phyloP scores from a whole-genome alignment of 192 early-diverging fungal species.

The Coemansia guatemalensis region DNA sequence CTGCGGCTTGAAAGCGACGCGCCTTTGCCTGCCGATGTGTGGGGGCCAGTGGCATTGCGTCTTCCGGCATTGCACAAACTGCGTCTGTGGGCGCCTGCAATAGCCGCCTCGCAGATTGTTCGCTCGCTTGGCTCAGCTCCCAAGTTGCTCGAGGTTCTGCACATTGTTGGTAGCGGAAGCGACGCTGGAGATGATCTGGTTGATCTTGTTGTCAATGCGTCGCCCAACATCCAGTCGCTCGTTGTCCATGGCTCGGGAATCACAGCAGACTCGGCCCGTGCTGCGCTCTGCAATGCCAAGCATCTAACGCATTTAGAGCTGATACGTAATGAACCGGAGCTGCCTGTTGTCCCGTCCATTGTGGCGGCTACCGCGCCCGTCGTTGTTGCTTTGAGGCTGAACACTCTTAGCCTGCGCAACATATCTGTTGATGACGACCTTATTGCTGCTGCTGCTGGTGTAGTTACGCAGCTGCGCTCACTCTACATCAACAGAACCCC shows the following conservation, averaged over 20 bases:
- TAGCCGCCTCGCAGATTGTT: conserved; percentile 22
- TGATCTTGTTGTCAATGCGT: conserved; percentile 10
- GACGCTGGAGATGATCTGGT: conserved; percentile 33
- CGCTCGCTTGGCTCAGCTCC: conserved; percentile 12
- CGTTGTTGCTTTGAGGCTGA: conserved; percentile 27
- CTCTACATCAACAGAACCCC: conserved; percentile 30
- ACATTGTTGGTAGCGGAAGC: conserved; percentile 29
- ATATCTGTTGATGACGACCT: conserved; percentile 26
- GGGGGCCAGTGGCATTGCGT: conserved; percentile 36
- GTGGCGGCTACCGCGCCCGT: neutral
- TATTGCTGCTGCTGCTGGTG: conserved; percentile 13
- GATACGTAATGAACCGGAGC: conserved; percentile 25
- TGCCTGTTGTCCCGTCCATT: neutral
- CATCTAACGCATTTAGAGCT: conserved; percentile 36
- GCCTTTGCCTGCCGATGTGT: conserved; percentile 32
- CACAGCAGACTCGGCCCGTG: conserved; percentile 17
- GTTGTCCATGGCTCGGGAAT: conserved; percentile 35
- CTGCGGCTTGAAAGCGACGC: conserved; percentile 45
- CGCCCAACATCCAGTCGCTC: conserved; percentile 34
- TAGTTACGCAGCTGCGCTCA: conserved; percentile 28
- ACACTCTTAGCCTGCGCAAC: conserved; percentile 29
- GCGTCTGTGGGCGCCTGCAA: conserved; percentile 43
- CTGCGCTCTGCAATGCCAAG: conserved; percentile 7
- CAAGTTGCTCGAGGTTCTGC: conserved; percentile 22
- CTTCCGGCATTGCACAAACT: conserved; percentile 26